Conservation (phyloP, 306 rosid species). For the Cicer judaicum region DNA sequence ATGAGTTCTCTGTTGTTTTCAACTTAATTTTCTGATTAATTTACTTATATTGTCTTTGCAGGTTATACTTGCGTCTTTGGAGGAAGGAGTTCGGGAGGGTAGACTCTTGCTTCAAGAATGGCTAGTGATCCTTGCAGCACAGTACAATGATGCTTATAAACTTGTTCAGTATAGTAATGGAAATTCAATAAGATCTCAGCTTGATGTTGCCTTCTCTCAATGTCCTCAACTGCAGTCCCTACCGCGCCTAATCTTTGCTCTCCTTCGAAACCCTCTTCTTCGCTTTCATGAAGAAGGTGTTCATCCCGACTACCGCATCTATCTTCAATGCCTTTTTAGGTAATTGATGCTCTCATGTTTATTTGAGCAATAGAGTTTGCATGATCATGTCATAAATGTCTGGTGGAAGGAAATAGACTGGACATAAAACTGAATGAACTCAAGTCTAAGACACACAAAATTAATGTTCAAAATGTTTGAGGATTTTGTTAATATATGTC, state of each 20-base stretch:
- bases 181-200: constrained; percentile 69
- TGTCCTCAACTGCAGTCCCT: constrained; percentile 90
- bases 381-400: constrained; percentile 17
- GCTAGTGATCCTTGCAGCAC: constrained; percentile 96
- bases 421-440: constrained; percentile 35
- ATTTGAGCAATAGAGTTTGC: constrained; percentile 28
- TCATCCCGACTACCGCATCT: constrained; percentile 93
- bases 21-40: constrained; percentile 24
- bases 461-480: constrained; percentile 5
- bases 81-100: constrained; percentile 98
- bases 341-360: constrained; percentile 45
- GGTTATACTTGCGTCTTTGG: constrained; percentile 91
- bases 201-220: constrained; percentile 87
- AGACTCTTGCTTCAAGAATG: constrained; percentile 93
- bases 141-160: constrained; percentile 83
- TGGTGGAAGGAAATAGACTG: constrained; percentile 15
- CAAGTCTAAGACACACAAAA: constrained; percentile 21
- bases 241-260: constrained; percentile 87
- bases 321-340: constrained; percentile 96
- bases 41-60: constrained; percentile 41
- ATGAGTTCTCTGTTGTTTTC: constrained; percentile 34
- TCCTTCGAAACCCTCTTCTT: constrained; percentile 92
- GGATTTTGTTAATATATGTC: background rate
- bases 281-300: constrained; percentile 96
- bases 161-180: constrained; percentile 70